Conservation (phyloP, 257 asterid species). For the Lantana camara region DNA sequence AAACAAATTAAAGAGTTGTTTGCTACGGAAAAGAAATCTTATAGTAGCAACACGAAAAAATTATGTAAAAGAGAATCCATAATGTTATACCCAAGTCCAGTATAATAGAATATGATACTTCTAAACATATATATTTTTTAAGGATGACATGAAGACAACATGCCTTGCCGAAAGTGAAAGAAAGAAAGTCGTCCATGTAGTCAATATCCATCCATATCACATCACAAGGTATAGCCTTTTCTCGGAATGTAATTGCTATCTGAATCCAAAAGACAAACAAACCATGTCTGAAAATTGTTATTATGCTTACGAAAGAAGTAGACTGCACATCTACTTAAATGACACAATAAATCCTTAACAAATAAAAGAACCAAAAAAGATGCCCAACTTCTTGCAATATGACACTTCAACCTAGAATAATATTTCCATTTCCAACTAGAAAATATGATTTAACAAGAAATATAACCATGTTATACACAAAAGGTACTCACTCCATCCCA, state of each 20-base stretch:
- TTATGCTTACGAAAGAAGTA: background rate
- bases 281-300: background rate
- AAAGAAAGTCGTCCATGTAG: conserved; percentile 96
- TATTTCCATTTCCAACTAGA: too few species aligned
- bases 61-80: too few species aligned
- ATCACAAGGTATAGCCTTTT: conserved; percentile 92
- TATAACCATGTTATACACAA: background rate
- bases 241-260: conserved; percentile 85
- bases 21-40: too few species aligned
- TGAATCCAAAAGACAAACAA: too few species aligned
- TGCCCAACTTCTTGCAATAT: too few species aligned
- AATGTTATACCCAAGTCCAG: conserved; percentile 10
- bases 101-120: conserved; percentile 1
- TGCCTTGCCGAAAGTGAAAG: conserved; percentile 91
- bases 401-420: background rate
- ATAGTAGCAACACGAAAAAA: too few species aligned
- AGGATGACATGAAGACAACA: conserved; percentile 22
- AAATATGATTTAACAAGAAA: too few species aligned
- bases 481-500: background rate
- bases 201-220: conserved; percentile 99
- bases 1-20: too few species aligned
- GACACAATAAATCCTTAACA: conserved; percentile 15
- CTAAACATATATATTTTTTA: conserved; percentile 6
- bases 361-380: background rate
- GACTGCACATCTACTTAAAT: background rate